Evolutionary conservation across 192 early-diverging fungal genomes (phyloP), one percentile per base, ranked within the genome.

Genomic region (Linderina pennispora): DNA sequence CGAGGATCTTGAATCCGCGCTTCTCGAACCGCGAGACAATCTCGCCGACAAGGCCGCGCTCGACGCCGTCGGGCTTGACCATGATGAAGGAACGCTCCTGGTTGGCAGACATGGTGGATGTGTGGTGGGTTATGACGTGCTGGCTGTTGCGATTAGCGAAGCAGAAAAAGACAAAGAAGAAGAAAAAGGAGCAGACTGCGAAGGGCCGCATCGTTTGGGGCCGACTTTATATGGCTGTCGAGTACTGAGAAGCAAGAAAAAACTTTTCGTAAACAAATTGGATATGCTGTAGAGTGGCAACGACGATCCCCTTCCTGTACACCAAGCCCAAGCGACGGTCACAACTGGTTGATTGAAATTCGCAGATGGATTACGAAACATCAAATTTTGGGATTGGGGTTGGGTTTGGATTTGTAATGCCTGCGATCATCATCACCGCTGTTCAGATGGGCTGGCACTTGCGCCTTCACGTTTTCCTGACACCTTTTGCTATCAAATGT

Each of bases 21-120:
- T 75, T 42, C 78, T 94, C 93, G 78, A 96, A 96, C 48, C 93
- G 86, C 74, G 86, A 85, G 71, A 96, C 80, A 69, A 94, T 90
- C 69, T 89, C 89, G 52, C 91, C 91, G 48, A 92, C 87, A 63
- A 94, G 83, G 45, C 93, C 89, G 62, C 83, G 78, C 62, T 80
- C 78, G 44, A 84, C 81, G 40, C 79, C 81, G 44, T 71, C 67
- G 54, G 67, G 67, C 67, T 71, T 71, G 43, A 71, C 60, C 8
- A 60, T 60, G 38, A 71, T 71, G 49, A 71, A 71, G 23, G 67
- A 63, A 55, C 67, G 67, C 49, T 71, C 67, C 48, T 59, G 50
- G 54, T 70, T 70, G 53, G 66, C 55, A 18, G 66, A 62, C 66
- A 70, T 70, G 44, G 32, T 56, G 48, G 31, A 22, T 49, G 35